Percentiles rank a stretch among this genome's conserved stretches.
phyloP scores from a whole-genome alignment of 164 flowering plant genomes.

The Sextonia rubra region DNA sequence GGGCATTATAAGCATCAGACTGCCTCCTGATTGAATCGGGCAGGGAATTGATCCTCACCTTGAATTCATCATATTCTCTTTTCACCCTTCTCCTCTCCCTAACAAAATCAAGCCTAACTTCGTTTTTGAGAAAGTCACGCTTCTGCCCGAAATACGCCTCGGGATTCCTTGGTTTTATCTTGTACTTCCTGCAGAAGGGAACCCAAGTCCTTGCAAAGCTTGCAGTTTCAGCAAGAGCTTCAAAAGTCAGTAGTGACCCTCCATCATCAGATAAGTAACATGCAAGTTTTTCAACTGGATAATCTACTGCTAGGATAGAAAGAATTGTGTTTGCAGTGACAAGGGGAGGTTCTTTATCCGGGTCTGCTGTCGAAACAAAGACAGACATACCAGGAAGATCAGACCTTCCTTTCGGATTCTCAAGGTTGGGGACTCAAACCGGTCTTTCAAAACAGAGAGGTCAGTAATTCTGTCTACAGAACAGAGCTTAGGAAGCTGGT shows the following conservation, averaged over 20 bases:
- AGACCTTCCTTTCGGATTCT: constrained; percentile 75
- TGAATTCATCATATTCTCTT: constrained; percentile 92
- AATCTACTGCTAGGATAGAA: constrained; percentile 82
- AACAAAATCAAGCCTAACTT: constrained; percentile 77
- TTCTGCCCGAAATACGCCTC: constrained; percentile 84
- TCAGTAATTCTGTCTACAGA: constrained; percentile 76
- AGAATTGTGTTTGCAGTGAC: constrained; percentile 93
- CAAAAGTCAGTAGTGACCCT: constrained; percentile 79
- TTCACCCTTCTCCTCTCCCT: constrained; percentile 78
- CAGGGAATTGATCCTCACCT: constrained; percentile 80
- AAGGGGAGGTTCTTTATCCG: constrained; percentile 92
- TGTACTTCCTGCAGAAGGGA: constrained; percentile 82
- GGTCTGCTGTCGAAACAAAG: constrained; percentile 88
- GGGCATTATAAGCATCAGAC: constrained; percentile 86
- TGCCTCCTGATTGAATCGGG: constrained; percentile 84
- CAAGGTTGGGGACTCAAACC: constrained; percentile 67
- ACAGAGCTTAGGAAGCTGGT: constrained; percentile 91
- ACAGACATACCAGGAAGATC: constrained; percentile 92
- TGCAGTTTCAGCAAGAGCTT: constrained; percentile 89
- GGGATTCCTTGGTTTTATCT: constrained; percentile 75
- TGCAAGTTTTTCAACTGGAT: constrained; percentile 85
- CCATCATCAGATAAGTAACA: constrained; percentile 91
- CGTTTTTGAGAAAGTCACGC: constrained; percentile 72
- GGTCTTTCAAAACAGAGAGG: constrained; percentile 62
- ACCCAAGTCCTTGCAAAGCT: constrained; percentile 84